Conservation (phyloP, 805 yeast species). For the Zygoascus tannicola region DNA sequence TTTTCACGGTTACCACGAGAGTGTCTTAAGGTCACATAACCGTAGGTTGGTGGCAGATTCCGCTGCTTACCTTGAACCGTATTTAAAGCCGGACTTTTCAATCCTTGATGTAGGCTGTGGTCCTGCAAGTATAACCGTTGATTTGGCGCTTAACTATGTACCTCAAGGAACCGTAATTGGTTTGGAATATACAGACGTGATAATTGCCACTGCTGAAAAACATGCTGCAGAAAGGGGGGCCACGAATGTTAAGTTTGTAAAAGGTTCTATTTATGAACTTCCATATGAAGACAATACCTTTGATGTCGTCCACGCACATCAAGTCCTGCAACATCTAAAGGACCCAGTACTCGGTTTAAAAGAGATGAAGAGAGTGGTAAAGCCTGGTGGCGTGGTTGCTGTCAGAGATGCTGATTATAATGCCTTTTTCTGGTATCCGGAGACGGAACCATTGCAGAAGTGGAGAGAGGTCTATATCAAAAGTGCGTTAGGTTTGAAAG, state of each 20-base stretch:
- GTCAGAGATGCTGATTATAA: slow-evolving; percentile 28
- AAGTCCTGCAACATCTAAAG: slow-evolving; percentile 31
- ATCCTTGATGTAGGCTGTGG: slow-evolving; percentile 38
- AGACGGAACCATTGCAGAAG: slow-evolving; percentile 6
- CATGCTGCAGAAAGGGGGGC: slow-evolving; percentile 11
- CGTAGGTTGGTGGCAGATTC: slow-evolving; percentile 32
- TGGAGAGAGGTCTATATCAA: slow-evolving; percentile 12
- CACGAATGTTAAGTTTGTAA: slow-evolving; percentile 20
- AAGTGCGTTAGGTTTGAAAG: slow-evolving; percentile 16
- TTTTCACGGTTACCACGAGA: slow-evolving; percentile 20
- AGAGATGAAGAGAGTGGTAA: slow-evolving; percentile 32
- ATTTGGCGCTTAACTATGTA: slow-evolving; percentile 27
- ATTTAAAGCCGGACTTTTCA: slow-evolving; percentile 22
- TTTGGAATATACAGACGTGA: slow-evolving; percentile 27
- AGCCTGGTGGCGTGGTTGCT: slow-evolving; percentile 30
- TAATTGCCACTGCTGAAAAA: slow-evolving; percentile 24
- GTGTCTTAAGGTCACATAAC: slow-evolving; percentile 24
- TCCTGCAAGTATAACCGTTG: slow-evolving; percentile 34
- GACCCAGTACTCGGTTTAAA: slow-evolving; percentile 29
- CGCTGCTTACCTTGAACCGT: slow-evolving; percentile 23
- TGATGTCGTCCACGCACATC: slow-evolving; percentile 34
- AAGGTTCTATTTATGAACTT: slow-evolving; percentile 28
- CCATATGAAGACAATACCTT: slow-evolving; percentile 32
- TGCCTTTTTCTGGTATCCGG: slow-evolving; percentile 17
- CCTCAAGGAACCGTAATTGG: slow-evolving; percentile 28